These are phyloP conservation scores for Alternaria rosae DNA, from an alignment of 2,329 filamentous ascomycete species.

Conservation along the genomic window DNA sequence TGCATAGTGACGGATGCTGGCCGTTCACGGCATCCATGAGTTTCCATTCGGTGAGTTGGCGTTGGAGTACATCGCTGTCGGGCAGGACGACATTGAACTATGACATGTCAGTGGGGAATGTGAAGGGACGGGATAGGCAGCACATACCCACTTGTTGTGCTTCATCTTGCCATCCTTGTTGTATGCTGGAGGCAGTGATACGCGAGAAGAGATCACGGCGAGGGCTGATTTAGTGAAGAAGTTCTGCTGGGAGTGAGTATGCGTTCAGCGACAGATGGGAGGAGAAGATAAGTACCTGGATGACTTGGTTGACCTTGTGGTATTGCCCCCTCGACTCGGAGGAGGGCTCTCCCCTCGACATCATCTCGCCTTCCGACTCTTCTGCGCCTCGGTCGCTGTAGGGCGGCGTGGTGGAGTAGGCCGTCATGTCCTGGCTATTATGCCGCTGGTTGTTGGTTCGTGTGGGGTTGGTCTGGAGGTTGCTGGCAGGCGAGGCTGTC, in stretches of 20 bases:
- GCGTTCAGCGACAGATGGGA: neutral
- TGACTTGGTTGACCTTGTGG: constrained; percentile 86
- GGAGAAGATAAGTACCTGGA: constrained; percentile 70
- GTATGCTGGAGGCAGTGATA: constrained; percentile 69
- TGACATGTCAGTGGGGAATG: constrained; percentile 14
- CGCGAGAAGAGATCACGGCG: constrained; percentile 81
- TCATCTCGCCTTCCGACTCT: constrained; percentile 58
- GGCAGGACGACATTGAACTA: constrained; percentile 96
- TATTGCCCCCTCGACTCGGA: constrained; percentile 42
- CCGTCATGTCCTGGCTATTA: constrained; percentile 59
- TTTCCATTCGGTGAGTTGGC: constrained; percentile 84
- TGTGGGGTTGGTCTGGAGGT: constrained; percentile 74
- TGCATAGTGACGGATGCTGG: constrained; percentile 81
- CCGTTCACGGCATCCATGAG: constrained; percentile 77
- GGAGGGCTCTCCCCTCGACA: constrained; percentile 39
- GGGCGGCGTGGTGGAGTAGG: constrained; percentile 60
- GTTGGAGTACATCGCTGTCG: constrained; percentile 85
- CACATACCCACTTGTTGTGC: constrained; percentile 85
- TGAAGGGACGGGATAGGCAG: neutral
- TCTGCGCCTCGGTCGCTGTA: constrained; percentile 60
- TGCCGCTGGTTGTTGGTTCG: constrained; percentile 79
- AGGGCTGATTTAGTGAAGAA: constrained; percentile 89
- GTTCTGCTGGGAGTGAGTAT: constrained; percentile 67
- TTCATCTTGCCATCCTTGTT: constrained; percentile 68
- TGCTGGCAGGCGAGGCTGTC: constrained; percentile 75